These are phyloP conservation scores for Castanopsis chinensis DNA, from an alignment of 306 rosid genomes.

Conservation along the genomic window DNA sequence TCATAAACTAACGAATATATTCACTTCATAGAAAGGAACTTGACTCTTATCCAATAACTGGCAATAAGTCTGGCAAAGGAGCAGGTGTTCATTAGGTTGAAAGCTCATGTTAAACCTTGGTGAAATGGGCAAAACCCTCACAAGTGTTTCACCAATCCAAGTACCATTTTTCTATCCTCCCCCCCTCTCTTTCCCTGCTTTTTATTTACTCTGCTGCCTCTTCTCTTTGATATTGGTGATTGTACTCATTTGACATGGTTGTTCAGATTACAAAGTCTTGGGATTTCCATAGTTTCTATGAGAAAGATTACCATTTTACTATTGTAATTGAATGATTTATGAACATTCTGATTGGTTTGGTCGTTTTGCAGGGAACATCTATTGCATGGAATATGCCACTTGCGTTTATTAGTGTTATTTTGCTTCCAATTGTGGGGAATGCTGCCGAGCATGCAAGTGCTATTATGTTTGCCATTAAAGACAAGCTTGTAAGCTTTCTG, in stretches of 20 bases:
- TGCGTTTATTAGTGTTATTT: conserved; percentile 71
- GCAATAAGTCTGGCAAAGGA: too few relatives aligned
- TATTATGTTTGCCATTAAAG: conserved; percentile 85
- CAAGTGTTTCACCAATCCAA: background rate
- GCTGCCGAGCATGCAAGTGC: conserved; percentile 96
- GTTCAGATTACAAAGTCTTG: too few relatives aligned
- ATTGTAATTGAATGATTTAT: background rate
- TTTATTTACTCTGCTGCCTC: background rate
- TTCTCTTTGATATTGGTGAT: background rate
- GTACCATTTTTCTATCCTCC: too few relatives aligned
- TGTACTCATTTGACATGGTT: background rate
- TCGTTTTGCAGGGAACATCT: conserved; percentile 68
- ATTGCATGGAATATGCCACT: conserved; percentile 54
- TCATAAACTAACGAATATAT: too few relatives aligned
- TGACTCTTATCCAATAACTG: background rate
- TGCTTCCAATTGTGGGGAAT: conserved; percentile 86
- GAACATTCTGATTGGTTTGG: conserved; percentile 18
- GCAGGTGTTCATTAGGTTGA: background rate
- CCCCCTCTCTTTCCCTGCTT: background rate
- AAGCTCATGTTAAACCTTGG: background rate
- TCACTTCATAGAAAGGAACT: too few relatives aligned
- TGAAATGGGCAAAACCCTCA: background rate
- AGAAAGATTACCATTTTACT: too few relatives aligned
- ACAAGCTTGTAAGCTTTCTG: conserved; percentile 63
- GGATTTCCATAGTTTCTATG: too few relatives aligned